These are phyloP conservation scores for Paramecium bursaria DNA, from an alignment of 73 alveolate species.

Conservation along the genomic window DNA sequence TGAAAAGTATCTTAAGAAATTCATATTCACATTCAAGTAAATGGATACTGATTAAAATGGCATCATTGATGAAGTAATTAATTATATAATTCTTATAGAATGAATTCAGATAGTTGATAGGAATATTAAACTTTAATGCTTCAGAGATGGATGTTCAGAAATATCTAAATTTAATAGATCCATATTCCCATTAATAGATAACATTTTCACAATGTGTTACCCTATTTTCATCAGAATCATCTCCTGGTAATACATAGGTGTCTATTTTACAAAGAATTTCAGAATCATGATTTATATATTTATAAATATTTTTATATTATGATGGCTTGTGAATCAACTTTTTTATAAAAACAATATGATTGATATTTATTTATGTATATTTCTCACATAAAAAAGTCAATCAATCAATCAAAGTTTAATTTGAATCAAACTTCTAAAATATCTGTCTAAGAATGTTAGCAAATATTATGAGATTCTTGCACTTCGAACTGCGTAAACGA, in stretches of 20 bases:
- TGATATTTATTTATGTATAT: no score
- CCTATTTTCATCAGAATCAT: slow-evolving; percentile 81
- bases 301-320: no score
- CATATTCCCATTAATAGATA: slow-evolving; percentile 94
- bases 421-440: no score
- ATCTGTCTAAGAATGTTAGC: no score
- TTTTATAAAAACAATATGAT: no score
- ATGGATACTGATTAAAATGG: slow-evolving; percentile 93
- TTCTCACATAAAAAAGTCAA: no score
- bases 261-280: slow-evolving; percentile 27
- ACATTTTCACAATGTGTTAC: slow-evolving; percentile 96
- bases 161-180: slow-evolving; percentile 90
- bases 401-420: no score
- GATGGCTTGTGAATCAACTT: no score
- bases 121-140: slow-evolving; percentile 76
- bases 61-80: slow-evolving; percentile 83
- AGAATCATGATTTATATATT: slow-evolving; percentile 54
- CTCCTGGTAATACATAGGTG: slow-evolving; percentile 3
- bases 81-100: neutral
- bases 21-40: slow-evolving; percentile 82
- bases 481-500: no score
- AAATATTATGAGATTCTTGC: no score
- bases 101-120: slow-evolving; percentile 89
- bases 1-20: slow-evolving; percentile 91
- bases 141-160: slow-evolving; percentile 87